Evolutionary conservation across 805 yeast genomes (phyloP).

Genomic region (Komagataella populi): DNA sequence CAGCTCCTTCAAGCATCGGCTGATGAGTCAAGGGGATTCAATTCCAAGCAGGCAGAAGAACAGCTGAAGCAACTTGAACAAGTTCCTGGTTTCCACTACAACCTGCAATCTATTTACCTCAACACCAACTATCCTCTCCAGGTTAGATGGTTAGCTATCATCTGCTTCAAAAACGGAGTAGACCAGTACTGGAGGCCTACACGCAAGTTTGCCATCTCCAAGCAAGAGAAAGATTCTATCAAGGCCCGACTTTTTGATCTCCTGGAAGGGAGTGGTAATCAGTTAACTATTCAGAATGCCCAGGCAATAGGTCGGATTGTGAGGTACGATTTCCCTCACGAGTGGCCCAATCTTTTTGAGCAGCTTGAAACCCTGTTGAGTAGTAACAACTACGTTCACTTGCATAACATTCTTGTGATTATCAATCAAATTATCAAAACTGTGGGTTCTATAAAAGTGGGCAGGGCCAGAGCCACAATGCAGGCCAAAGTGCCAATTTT

Average conservation of each 20-base stretch:
- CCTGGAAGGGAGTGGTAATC: slow-evolving; percentile 59
- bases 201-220: slow-evolving; percentile 29
- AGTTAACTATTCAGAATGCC: slow-evolving; percentile 72
- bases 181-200: slow-evolving; percentile 72
- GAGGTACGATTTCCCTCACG: slow-evolving; percentile 73
- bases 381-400: slow-evolving; percentile 31
- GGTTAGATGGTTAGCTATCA: slow-evolving; percentile 75
- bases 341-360: slow-evolving; percentile 77
- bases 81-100: slow-evolving; percentile 12
- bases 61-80: slow-evolving; percentile 29
- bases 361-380: slow-evolving; percentile 32
- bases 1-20: slow-evolving; percentile 31
- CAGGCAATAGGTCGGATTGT: slow-evolving; percentile 69
- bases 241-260: slow-evolving; percentile 39
- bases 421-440: slow-evolving; percentile 70
- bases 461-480: slow-evolving; percentile 67
- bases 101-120: slow-evolving; percentile 35
- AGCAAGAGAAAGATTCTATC: slow-evolving; percentile 61
- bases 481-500: slow-evolving; percentile 57
- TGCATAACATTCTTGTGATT: slow-evolving; percentile 52
- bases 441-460: slow-evolving; percentile 66
- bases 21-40: slow-evolving; percentile 33
- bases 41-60: slow-evolving; percentile 52
- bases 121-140: slow-evolving; percentile 47
- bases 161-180: slow-evolving; percentile 78